Evolutionary conservation across 345 rosid species (phyloP).

Genomic region (Xanthoceras sorbifolium): DNA sequence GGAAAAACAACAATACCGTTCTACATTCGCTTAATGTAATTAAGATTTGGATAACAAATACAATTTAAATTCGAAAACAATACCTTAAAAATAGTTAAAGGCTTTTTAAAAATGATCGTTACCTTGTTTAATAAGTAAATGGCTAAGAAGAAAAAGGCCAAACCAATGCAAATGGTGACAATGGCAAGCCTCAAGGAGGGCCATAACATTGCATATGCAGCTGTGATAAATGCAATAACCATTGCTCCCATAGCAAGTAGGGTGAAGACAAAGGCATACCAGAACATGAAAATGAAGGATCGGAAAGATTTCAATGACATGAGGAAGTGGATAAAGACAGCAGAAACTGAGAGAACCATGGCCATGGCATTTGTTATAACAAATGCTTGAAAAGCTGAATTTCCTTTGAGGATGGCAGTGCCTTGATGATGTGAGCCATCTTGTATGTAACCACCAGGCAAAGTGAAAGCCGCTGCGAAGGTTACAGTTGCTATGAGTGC

Average conservation of each 20-base stretch:
- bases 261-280: not conserved
- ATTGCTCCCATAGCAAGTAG: not conserved
- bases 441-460: not conserved
- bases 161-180: not conserved
- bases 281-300: too few relatives aligned
- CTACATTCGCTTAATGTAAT: too few relatives aligned
- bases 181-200: not conserved
- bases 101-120: too few relatives aligned
- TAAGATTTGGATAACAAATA: too few relatives aligned
- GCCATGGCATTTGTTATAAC: not conserved
- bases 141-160: too few relatives aligned
- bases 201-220: not conserved
- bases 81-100: too few relatives aligned
- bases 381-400: not conserved
- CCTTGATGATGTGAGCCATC: not conserved
- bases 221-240: not conserved
- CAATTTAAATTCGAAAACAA: too few relatives aligned
- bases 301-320: not conserved
- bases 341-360: not conserved
- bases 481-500: not conserved
- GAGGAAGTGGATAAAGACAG: not conserved
- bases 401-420: not conserved
- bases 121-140: too few relatives aligned
- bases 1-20: too few relatives aligned
- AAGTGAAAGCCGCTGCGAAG: not conserved